phyloP scores from a whole-genome alignment of 2,329 filamentous ascomycete species.

The Aspergillus ochraceoroseus region DNA sequence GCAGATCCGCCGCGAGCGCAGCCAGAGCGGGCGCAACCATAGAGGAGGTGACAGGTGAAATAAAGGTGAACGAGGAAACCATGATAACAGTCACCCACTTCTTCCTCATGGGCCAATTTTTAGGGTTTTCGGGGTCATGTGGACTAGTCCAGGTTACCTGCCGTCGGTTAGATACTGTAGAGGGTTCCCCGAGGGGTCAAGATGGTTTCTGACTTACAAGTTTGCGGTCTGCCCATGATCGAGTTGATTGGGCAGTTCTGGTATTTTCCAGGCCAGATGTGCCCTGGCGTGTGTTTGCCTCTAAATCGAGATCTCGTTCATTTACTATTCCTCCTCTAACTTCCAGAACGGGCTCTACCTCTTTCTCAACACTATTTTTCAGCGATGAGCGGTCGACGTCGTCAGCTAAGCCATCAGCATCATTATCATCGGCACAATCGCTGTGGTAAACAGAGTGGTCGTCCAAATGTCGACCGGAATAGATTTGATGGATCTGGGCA shows the following conservation, averaged over 20 bases:
- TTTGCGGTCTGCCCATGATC: slow-evolving; percentile 22
- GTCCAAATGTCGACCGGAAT: slow-evolving; percentile 33
- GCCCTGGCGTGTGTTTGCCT: slow-evolving; percentile 14
- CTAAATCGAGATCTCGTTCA: slow-evolving; percentile 28
- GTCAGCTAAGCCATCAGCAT: slow-evolving; percentile 6
- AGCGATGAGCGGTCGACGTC: slow-evolving; percentile 6
- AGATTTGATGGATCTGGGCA: slow-evolving; percentile 22
- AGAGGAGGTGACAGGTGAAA: slow-evolving; percentile 60
- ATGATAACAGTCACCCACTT: slow-evolving; percentile 57
- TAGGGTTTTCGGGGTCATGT: slow-evolving; percentile 46
- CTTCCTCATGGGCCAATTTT: slow-evolving; percentile 52
- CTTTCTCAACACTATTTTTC: slow-evolving; percentile 15
- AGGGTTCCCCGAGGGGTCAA: neutral
- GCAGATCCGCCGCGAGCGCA: slow-evolving; percentile 51
- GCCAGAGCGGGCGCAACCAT: slow-evolving; percentile 54
- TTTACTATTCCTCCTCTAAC: slow-evolving; percentile 25
- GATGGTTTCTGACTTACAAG: slow-evolving; percentile 19
- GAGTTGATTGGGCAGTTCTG: slow-evolving; percentile 21
- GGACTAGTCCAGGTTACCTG: slow-evolving; percentile 51
- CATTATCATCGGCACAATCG: slow-evolving; percentile 16
- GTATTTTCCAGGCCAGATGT: slow-evolving; percentile 23
- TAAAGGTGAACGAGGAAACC: slow-evolving; percentile 56
- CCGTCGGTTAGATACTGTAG: neutral
- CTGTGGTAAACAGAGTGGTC: slow-evolving; percentile 33
- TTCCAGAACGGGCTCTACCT: slow-evolving; percentile 20